Base-by-base conservation (phyloP, 129 eudicot species). In the Smallanthus sonchifolius region DNA sequence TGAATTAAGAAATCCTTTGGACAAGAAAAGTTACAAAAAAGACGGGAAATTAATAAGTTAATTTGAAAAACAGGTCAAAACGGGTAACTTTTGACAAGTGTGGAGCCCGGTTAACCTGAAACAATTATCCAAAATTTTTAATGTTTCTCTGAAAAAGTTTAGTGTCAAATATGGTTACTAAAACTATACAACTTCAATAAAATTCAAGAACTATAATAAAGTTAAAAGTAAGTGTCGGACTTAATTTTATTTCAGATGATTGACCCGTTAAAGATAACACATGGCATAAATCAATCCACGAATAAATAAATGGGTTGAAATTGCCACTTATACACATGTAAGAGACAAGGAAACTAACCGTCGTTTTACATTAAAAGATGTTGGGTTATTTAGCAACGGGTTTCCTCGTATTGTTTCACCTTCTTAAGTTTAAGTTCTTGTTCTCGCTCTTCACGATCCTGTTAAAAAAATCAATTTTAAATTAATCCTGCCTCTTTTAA, bases 351-450 rank as follows among this genome's bases (percentile, higher is more conserved):
- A n/a, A 65, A 40, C 83, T 43, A 66, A 95, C 99, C 99, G 88
- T 77, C 97, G 80, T 87, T 88, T 88, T 6, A 89, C 96, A 70
- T 45, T 89, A n/a, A 95, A 95, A 49, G 89, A 82, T 16, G 94
- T 83, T 75, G 94, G 77, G 35, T 76, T 84, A 73, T 94, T 94
- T 14, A 95, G 86, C 82, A 91, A 77, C 51, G 99, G 99, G 72
- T 95, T 95, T 78, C 99, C 97, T 3, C 88, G 81, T 62, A 95
- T 72, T 66, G 89, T 61, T 79, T 95, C 97, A 92, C 96, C 69
- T 91, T 97, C 75, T 95, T 95, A 30, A 82, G 80, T 85, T 93
- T 88, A 40, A 95, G 89, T 80, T 91, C 96, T 70, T 95, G 96
- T 76, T 87, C 97, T 80, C 87, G 95, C 75, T 77, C 76, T 79